phyloP scores from a whole-genome alignment of 2,329 filamentous ascomycete genomes.

The Talaromyces sp. region DNA sequence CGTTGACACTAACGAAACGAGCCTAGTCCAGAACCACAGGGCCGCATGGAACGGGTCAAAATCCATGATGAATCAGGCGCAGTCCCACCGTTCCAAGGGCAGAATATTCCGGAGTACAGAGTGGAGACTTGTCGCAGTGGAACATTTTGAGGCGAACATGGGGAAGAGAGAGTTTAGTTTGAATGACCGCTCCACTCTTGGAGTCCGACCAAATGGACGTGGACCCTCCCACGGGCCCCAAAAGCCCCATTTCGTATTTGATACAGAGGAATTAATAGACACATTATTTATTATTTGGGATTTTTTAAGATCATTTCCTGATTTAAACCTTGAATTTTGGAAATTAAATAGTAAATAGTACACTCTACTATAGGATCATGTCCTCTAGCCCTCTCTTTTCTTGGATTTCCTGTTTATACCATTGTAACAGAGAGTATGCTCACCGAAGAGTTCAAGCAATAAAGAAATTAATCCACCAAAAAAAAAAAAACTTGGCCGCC shows the following conservation, averaged over 20 bases:
- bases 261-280: background rate
- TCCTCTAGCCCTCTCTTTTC: too few species aligned
- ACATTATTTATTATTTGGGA: background rate
- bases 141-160: slow-evolving; percentile 27
- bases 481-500: background rate
- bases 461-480: too few species aligned
- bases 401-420: too few species aligned
- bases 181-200: slow-evolving; percentile 6
- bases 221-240: slow-evolving; percentile 18
- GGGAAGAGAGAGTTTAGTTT: slow-evolving; percentile 16
- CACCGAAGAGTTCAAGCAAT: too few species aligned
- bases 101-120: slow-evolving; percentile 26
- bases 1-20: slow-evolving; percentile 41
- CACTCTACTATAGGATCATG: background rate
- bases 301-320: background rate
- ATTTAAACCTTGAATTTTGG: background rate
- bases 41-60: slow-evolving; percentile 15
- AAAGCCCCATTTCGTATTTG: background rate
- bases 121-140: slow-evolving; percentile 14
- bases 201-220: slow-evolving; percentile 6
- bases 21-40: slow-evolving; percentile 26
- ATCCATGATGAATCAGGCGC: slow-evolving; percentile 24
- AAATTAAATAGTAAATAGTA: background rate
- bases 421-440: too few species aligned
- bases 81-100: slow-evolving; percentile 24